These are phyloP conservation scores for Stipa capillata DNA, from an alignment of 176 grass and related monocot species.

Conservation along the genomic window DNA sequence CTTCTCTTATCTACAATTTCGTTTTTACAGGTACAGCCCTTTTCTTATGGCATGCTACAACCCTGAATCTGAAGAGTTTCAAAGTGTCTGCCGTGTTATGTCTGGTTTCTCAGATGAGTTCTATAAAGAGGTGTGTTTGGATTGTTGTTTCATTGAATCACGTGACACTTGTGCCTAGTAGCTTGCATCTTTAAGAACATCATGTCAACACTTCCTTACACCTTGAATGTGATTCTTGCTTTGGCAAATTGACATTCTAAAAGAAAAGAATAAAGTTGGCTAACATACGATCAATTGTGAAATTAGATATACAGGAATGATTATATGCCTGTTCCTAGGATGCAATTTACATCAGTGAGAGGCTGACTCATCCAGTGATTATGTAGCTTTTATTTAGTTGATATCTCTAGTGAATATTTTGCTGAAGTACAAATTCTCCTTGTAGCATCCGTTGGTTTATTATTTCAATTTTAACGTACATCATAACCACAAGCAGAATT, in stretches of 20 bases:
- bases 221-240: not conserved
- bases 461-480: not conserved
- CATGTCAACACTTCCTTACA: not conserved
- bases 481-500: not conserved
- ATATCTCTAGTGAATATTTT: not conserved
- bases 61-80: conserved; percentile 83
- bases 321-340: not conserved
- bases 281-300: not conserved
- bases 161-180: not conserved
- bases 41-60: conserved; percentile 99
- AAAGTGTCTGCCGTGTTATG: conserved; percentile 95
- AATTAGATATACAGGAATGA: not conserved
- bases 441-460: not conserved
- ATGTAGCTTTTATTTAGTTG: not conserved
- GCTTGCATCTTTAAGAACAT: not conserved
- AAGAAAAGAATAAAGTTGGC: not conserved
- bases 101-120: conserved; percentile 91
- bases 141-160: not conserved
- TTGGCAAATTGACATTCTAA: not conserved
- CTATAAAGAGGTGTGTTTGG: conserved; percentile 75
- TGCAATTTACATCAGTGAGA: not conserved
- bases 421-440: not conserved
- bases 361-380: not conserved
- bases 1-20: too few species aligned
- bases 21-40: conserved; percentile 75